A percentile compares a stretch with the other conserved stretches of the same genome.
These are phyloP conservation scores for Athelia sp. DNA, from an alignment of 1,284 basidiomycete genomes.

Conservation along the genomic window DNA sequence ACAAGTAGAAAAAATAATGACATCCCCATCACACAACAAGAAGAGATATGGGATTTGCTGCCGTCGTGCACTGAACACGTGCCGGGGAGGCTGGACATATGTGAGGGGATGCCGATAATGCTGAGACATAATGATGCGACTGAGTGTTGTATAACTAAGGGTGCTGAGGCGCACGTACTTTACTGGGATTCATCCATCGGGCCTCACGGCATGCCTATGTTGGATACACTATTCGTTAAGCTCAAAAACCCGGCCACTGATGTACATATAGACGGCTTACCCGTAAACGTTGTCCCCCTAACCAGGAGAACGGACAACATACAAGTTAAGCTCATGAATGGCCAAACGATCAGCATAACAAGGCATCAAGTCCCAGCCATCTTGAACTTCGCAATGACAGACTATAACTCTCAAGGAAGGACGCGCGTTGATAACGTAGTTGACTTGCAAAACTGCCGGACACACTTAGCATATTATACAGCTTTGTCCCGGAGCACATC, in stretches of 20 bases:
- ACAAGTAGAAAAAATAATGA: background rate
- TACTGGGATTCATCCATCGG: slow-evolving; percentile 21
- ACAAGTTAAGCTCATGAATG: slow-evolving; percentile 23
- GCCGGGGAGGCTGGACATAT: slow-evolving; percentile 26
- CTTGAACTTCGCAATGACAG: slow-evolving; percentile 38
- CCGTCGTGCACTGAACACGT: slow-evolving; percentile 15
- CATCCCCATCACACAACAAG: slow-evolving; percentile 9
- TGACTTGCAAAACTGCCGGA: slow-evolving; percentile 22
- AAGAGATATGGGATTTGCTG: slow-evolving; percentile 22
- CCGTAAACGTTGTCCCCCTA: slow-evolving; percentile 35
- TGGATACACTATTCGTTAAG: slow-evolving; percentile 24
- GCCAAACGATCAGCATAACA: slow-evolving; percentile 14
- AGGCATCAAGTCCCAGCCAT: slow-evolving; percentile 28
- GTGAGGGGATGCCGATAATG: slow-evolving; percentile 35
- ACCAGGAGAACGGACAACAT: too few species aligned
- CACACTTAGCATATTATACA: slow-evolving; percentile 30
- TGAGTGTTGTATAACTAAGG: too few species aligned
- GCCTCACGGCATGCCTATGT: slow-evolving; percentile 4
- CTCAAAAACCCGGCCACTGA: slow-evolving; percentile 17
- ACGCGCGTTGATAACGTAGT: slow-evolving; percentile 26
- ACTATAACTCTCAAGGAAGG: slow-evolving; percentile 35
- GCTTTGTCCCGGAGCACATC: slow-evolving; percentile 26
- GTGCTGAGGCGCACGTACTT: slow-evolving; percentile 26
- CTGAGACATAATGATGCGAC: slow-evolving; percentile 32
- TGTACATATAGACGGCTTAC: slow-evolving; percentile 27